Conservation (phyloP, 768 basidiomycete genomes). For the Dendrothele bispora region DNA sequence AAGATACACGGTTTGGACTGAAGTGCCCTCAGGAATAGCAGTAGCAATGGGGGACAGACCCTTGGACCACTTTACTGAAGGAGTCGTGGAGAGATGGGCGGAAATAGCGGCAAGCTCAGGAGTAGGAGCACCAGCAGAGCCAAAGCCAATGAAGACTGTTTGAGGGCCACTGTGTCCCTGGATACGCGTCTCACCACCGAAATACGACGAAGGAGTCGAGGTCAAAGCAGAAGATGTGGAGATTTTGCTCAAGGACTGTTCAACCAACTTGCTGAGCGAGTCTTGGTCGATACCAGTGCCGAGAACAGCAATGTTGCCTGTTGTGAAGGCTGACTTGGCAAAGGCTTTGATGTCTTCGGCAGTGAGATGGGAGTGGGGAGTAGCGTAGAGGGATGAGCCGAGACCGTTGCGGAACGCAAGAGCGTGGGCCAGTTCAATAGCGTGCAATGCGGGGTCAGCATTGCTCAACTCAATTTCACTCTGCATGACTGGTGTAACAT, state of each 20-base stretch:
- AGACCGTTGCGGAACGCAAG: constrained; percentile 95
- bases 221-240: constrained; percentile 37
- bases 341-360: constrained; percentile 72
- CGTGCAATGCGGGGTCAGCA: constrained; percentile 61
- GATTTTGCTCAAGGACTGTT: constrained; percentile 56
- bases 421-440: constrained; percentile 84
- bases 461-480: constrained; percentile 66
- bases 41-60: constrained; percentile 69
- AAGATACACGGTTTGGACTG: constrained; percentile 73
- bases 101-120: constrained; percentile 79
- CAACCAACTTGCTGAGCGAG: constrained; percentile 69
- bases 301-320: constrained; percentile 81
- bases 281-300: constrained; percentile 83
- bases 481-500: constrained; percentile 67
- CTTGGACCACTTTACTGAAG: constrained; percentile 86
- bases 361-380: constrained; percentile 62
- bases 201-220: constrained; percentile 45
- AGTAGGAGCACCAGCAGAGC: constrained; percentile 60
- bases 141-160: constrained; percentile 88
- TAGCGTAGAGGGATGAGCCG: constrained; percentile 85
- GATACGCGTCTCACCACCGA: constrained; percentile 88
- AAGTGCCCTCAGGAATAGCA: constrained; percentile 55
- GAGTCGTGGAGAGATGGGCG: constrained; percentile 74
- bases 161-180: constrained; percentile 58
- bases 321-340: constrained; percentile 71